Evolutionary conservation across 2,329 filamentous ascomycete genomes (phyloP), one percentile per base, ranked within the genome.

Genomic region (Cordyceps tenuipes): DNA sequence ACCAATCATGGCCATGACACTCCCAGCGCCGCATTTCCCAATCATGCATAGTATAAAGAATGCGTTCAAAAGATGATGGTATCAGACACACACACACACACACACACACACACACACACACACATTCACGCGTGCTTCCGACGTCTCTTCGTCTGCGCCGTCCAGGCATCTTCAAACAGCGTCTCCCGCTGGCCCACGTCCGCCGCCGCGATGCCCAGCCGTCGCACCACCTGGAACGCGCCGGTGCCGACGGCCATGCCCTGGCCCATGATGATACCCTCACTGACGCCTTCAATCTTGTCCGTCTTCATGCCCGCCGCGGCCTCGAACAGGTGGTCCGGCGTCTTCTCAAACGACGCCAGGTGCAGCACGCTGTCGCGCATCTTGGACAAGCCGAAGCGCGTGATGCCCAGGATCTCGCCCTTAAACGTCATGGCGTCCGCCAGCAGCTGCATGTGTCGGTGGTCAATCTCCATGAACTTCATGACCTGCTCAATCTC

Each of bases 381-480:
- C 88, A 96, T 97, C 80, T 97, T 99, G 61, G 91, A 89, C 29
- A 99, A 80, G 56, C 94, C 94, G 73, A 97, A 97, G 36, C 94
- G 88, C 2, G 94, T 99, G 71, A 99, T 99, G 56, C 94, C 94
- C 19, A 97, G 82, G 0, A 99, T 90, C 66, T 97, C 93, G 55
- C 94, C 94, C 77, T 97, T 97, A 81, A 93, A 97, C 0, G 94
- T 97, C 94, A 99, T 99, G 58, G 97, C 92, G 69, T 99, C 94
- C 12, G 94, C 93, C 1, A 99, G 84, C 19, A 99, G 82, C 72
- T 97, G 89, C 91, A 99, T 97, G 76, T 99, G 94, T 60, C 94
- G 89, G 49, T 92, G 93, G 74, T 99, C 94, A 68, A 99, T 97
- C 73, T 85, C 86, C 91, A 99, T 97, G 71, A 88, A 86, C 41